Evolutionary conservation across 805 yeast genomes (phyloP).

Genomic region (Wickerhamomyces sydowiorum): DNA sequence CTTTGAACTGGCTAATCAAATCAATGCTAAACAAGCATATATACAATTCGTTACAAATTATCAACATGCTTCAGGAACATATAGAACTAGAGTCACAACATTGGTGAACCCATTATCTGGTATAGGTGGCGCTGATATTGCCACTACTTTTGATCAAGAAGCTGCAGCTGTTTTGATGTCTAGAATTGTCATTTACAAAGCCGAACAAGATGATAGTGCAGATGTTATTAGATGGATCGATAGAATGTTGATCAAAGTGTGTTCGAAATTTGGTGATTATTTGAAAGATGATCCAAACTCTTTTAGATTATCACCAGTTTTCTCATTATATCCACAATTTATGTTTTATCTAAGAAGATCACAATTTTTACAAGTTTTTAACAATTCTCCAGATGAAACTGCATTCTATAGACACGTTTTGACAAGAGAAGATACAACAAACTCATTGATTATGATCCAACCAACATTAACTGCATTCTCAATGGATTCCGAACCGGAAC

Average conservation of each 20-base stretch:
- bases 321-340: slow-evolving; percentile 90
- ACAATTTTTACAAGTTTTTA: slow-evolving; percentile 92
- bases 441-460: slow-evolving; percentile 94
- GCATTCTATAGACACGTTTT: slow-evolving; percentile 93
- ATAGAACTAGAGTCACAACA: slow-evolving; percentile 87
- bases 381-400: slow-evolving; percentile 98
- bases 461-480: slow-evolving; percentile 89
- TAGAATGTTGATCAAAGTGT: slow-evolving; percentile 80
- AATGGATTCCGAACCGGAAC: slow-evolving; percentile 80
- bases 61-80: slow-evolving; percentile 93
- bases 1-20: slow-evolving; percentile 64
- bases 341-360: slow-evolving; percentile 94
- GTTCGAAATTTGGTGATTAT: slow-evolving; percentile 92
- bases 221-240: slow-evolving; percentile 95
- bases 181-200: slow-evolving; percentile 81
- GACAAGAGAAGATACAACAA: slow-evolving; percentile 85
- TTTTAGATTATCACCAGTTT: slow-evolving; percentile 78
- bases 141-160: slow-evolving; percentile 89
- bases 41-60: slow-evolving; percentile 88
- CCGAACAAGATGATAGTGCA: slow-evolving; percentile 80
- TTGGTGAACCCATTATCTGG: slow-evolving; percentile 55
- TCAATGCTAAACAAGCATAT: slow-evolving; percentile 34
- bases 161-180: slow-evolving; percentile 96
- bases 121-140: slow-evolving; percentile 50
- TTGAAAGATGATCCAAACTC: slow-evolving; percentile 78